Conservation (phyloP, 768 basidiomycete species). For the Tylopilus sp. region DNA sequence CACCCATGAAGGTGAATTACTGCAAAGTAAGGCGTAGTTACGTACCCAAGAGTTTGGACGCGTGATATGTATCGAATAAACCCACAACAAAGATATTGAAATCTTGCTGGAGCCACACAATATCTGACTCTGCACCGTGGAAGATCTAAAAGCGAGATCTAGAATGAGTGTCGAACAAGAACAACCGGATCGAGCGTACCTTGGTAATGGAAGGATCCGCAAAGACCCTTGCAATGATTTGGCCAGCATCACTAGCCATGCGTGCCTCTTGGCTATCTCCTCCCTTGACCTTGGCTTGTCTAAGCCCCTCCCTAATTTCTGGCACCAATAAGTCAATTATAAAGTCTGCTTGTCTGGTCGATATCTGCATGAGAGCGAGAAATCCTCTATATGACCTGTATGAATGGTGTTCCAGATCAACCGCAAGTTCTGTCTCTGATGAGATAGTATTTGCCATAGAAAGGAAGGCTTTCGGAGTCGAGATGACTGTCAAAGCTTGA, state of each 20-base stretch:
- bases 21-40: not conserved
- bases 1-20: not conserved
- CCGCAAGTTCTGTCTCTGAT: constrained; percentile 71
- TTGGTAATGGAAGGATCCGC: constrained; percentile 84
- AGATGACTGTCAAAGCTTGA: constrained; percentile 64
- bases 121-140: constrained; percentile 92
- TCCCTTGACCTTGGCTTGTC: constrained; percentile 50
- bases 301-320: constrained; percentile 65
- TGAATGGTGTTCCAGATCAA: constrained; percentile 94
- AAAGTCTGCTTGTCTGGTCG: constrained; percentile 80
- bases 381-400: constrained; percentile 84
- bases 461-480: constrained; percentile 51
- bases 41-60: constrained; percentile 77
- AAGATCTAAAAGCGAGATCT: constrained; percentile 56
- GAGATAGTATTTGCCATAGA: constrained; percentile 68
- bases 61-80: constrained; percentile 97
- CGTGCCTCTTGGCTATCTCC: constrained; percentile 10
- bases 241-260: constrained; percentile 32
- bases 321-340: constrained; percentile 74
- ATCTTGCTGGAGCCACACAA: constrained; percentile 95
- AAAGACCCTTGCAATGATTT: constrained; percentile 53
- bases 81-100: constrained; percentile 93
- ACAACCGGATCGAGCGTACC: constrained; percentile 38
- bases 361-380: constrained; percentile 90
- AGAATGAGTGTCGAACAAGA: not conserved